phyloP scores from a whole-genome alignment of 2,329 filamentous ascomycete species.

The Exserohilum rostratum region DNA sequence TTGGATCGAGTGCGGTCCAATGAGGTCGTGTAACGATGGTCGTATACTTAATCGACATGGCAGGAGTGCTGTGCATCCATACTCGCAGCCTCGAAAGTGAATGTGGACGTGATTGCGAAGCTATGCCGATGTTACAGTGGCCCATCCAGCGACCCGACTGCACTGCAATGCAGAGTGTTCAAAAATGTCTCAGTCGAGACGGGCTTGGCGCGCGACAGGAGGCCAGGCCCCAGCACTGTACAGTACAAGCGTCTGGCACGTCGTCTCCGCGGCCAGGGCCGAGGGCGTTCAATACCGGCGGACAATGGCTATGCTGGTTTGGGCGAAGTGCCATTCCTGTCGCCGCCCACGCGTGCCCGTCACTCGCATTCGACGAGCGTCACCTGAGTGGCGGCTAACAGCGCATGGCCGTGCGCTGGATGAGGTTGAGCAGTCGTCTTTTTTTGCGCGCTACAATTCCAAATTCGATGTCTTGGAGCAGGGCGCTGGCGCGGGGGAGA shows the following conservation, averaged over 20 bases:
- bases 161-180: constrained; percentile 6
- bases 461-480: background rate
- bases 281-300: constrained; percentile 8
- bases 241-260: constrained; percentile 2
- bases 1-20: constrained; percentile 11
- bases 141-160: constrained; percentile 10
- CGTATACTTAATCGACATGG: constrained; percentile 4
- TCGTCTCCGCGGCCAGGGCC: constrained; percentile 6
- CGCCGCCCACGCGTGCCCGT: constrained; percentile 9
- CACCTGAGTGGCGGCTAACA: constrained; percentile 20
- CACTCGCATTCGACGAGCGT: constrained; percentile 22
- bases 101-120: constrained; percentile 10
- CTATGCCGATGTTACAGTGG: constrained; percentile 7
- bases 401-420: background rate
- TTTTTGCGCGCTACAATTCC: background rate
- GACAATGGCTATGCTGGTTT: constrained; percentile 1
- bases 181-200: constrained; percentile 21
- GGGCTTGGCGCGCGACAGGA: constrained; percentile 4
- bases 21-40: constrained; percentile 5
- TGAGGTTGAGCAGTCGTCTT: background rate
- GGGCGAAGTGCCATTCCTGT: constrained; percentile 1
- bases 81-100: constrained; percentile 7
- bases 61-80: background rate
- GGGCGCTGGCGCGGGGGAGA: background rate
- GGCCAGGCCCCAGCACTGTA: background rate